Base-by-base conservation (phyloP, 1,139 yeast genomes). In the Arxiozyma bovina region DNA sequence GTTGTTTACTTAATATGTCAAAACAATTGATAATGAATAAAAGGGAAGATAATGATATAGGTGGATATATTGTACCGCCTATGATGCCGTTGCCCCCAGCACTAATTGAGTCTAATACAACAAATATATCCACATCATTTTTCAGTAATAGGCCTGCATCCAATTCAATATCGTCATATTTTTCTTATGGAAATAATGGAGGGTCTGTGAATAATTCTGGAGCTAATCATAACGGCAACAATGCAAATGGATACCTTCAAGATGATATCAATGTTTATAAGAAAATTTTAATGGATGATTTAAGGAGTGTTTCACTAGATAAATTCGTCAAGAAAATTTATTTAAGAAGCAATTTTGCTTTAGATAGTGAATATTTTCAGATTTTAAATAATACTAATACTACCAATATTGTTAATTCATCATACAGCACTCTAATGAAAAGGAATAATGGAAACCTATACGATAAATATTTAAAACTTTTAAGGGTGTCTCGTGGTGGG, bases 401-500 rank as follows among this genome's bases (percentile, higher is more conserved):
- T 15, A 15, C 6, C 12, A 21, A 22, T 49, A 22, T 45, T 23
- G 22, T 47, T 45, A 51, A 30, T 17, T 20, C n/a, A 45, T 43
- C 22, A 44, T 23, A 30, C 17, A 18, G 51, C n/a, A 34, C 25
- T 11, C n/a, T 45, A 11, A 45, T 45, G 41, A 30, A 18, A 17
- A 38, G 23, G 15, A 43, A 34, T 23, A 9, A 12, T 21, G 38
- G 50, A 9, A 57, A 57, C 43, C 61, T 57, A 51, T 61, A 60
- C 50, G 53, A 57, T 27, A 68, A 65, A 46, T 63, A 57, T 48
- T 57, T 59, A 40, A 53, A 65, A 1, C 58, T 64, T 17, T 45
- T 66, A n/a, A 60, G 56, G 23, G 70, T 64, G 23, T 54, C 60
- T 7, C 67, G 66, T 53, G 70, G 71, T 25, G 70, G 70, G 1